Evolutionary conservation across 2,329 filamentous ascomycete species (phyloP).

Genomic region (Neurospora sp.): DNA sequence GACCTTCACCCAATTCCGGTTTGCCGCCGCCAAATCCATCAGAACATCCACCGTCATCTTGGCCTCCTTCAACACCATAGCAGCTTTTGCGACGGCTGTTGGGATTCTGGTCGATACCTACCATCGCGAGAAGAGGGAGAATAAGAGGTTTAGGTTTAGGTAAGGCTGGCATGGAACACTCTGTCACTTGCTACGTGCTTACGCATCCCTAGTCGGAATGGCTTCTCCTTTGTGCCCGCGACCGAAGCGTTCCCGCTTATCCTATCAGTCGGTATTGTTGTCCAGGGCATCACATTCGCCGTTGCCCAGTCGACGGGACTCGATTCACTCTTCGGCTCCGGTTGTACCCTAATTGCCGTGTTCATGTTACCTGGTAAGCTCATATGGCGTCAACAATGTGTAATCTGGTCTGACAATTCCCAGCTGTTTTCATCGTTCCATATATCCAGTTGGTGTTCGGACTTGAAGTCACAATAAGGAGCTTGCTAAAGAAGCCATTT

Average conservation of each 20-base stretch:
- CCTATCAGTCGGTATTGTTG: constrained; percentile 44
- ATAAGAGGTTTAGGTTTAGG: constrained; percentile 32
- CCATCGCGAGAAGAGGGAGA: constrained; percentile 30
- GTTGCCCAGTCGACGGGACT: constrained; percentile 47
- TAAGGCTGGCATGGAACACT: constrained; percentile 16
- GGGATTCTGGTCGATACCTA: constrained; percentile 50
- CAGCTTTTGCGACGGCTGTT: constrained; percentile 43
- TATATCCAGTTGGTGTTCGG: constrained; percentile 57
- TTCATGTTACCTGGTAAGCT: constrained; percentile 48
- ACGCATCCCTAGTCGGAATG: constrained; percentile 22
- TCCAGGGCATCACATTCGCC: constrained; percentile 49
- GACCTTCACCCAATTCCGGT: constrained; percentile 38
- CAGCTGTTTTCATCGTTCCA: constrained; percentile 57
- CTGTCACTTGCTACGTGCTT: neutral
- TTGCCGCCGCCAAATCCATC: constrained; percentile 45
- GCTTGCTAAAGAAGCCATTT: constrained; percentile 45
- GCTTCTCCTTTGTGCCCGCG: constrained; percentile 34
- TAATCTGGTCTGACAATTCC: neutral
- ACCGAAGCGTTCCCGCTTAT: constrained; percentile 45
- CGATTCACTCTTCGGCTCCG: constrained; percentile 36
- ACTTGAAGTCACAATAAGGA: constrained; percentile 48
- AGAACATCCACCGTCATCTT: constrained; percentile 53
- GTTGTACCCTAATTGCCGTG: constrained; percentile 45
- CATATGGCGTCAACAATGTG: neutral
- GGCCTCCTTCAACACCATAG: constrained; percentile 49